Evolutionary conservation across 1,284 basidiomycete species (phyloP).

Genomic region (Ustilago curta): DNA sequence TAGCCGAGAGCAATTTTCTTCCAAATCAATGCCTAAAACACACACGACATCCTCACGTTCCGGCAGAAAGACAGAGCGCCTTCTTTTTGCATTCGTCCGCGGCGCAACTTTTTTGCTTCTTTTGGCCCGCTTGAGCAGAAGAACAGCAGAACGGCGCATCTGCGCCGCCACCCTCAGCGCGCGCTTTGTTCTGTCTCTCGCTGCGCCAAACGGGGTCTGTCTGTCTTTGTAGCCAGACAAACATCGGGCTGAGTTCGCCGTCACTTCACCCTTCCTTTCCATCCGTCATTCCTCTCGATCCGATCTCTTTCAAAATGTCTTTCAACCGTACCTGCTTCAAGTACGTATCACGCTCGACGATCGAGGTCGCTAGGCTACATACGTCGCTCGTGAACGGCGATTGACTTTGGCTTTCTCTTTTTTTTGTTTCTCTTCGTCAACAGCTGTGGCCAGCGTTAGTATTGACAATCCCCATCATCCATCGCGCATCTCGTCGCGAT

Average conservation of each 20-base stretch:
- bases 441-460: conserved; percentile 62
- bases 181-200: neutral
- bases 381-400: neutral
- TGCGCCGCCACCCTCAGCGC: conserved; percentile 18
- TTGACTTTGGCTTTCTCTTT: conserved; percentile 4
- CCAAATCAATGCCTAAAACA: conserved; percentile 2
- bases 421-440: conserved; percentile 9
- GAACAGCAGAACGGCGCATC: neutral
- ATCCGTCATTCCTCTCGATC: conserved; percentile 14
- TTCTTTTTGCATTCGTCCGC: neutral
- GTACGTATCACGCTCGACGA: conserved; percentile 18
- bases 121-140: conserved; percentile 16
- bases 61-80: neutral
- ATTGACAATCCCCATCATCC: conserved; percentile 12
- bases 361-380: neutral
- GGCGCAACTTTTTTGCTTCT: neutral
- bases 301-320: conserved; percentile 31
- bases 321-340: conserved; percentile 60
- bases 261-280: conserved; percentile 1
- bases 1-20: neutral
- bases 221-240: neutral
- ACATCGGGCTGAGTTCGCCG: conserved; percentile 26
- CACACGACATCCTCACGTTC: conserved; percentile 32
- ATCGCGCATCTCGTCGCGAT: conserved; percentile 13
- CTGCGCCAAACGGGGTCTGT: neutral